A percentile compares a stretch with the other conserved stretches of the same genome.
Conservation (phyloP, 2,329 filamentous ascomycete genomes). For the Elsinoe batatas region DNA sequence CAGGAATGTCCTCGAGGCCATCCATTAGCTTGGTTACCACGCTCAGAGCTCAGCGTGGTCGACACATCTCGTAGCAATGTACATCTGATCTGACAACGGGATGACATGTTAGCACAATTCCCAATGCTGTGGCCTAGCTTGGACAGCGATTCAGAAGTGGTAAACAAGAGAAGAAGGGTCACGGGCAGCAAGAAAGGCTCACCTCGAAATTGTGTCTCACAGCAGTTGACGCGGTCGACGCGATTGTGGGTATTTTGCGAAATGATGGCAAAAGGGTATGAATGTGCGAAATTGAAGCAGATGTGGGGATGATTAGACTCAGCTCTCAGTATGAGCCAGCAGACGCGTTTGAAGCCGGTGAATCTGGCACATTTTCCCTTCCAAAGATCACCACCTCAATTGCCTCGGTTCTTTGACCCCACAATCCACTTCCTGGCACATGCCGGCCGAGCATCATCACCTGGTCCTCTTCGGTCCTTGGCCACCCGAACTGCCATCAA, state of each 20-base stretch:
- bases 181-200: not conserved
- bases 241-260: not conserved
- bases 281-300: not conserved
- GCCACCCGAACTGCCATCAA: constrained; percentile 8
- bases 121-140: too few species aligned
- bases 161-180: not conserved
- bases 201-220: not conserved
- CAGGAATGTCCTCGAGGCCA: not conserved
- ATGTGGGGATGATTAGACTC: not conserved
- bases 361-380: too few species aligned
- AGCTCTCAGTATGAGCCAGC: not conserved
- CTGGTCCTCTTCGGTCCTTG: too few species aligned
- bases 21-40: not conserved
- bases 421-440: constrained; percentile 7
- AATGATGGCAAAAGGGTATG: constrained; percentile 2
- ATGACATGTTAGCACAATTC: not conserved
- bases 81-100: not conserved
- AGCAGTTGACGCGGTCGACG: not conserved
- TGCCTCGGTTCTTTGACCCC: constrained; percentile 9
- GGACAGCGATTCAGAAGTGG: too few species aligned
- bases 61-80: not conserved
- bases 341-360: not conserved
- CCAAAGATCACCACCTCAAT: not conserved
- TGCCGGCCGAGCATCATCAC: constrained; percentile 12
- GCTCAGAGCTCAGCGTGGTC: too few species aligned